Conservation (phyloP, 768 basidiomycete species). For the Roridomyces roridus region DNA sequence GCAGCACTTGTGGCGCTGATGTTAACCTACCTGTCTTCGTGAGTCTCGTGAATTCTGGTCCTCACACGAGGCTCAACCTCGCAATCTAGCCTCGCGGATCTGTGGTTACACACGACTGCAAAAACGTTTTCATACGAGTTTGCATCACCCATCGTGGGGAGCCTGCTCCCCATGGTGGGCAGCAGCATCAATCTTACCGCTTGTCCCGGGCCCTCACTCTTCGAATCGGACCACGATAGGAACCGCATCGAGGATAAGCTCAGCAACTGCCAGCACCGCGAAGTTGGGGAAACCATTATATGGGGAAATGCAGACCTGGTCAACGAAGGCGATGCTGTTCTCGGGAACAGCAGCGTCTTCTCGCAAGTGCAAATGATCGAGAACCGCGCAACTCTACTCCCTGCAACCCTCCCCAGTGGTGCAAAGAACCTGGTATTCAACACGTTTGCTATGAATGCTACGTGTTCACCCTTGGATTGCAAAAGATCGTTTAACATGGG, state of each 20-base stretch:
- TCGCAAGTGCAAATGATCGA: background rate
- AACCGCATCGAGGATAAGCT: background rate
- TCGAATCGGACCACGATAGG: no score
- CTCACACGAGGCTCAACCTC: no score
- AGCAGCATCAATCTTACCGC: background rate
- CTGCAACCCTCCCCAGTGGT: background rate
- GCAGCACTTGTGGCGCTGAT: background rate
- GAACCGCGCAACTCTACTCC: background rate
- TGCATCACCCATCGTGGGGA: background rate
- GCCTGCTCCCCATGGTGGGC: background rate
- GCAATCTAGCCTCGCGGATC: slow-evolving; percentile 4
- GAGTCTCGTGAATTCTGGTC: background rate
- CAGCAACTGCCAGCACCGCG: background rate
- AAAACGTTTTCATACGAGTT: background rate
- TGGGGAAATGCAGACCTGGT: background rate
- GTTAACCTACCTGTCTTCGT: slow-evolving; percentile 2
- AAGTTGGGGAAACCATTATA: background rate
- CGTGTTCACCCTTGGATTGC: slow-evolving; percentile 2
- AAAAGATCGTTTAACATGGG: background rate
- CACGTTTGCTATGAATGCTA: background rate
- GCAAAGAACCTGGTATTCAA: background rate
- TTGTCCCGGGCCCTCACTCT: slow-evolving; percentile 2
- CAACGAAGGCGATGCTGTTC: background rate
- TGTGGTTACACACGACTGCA: slow-evolving; percentile 12
- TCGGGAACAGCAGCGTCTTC: background rate